Evolutionary conservation across 345 rosid species (phyloP).

Genomic region (Ricinus communis): DNA sequence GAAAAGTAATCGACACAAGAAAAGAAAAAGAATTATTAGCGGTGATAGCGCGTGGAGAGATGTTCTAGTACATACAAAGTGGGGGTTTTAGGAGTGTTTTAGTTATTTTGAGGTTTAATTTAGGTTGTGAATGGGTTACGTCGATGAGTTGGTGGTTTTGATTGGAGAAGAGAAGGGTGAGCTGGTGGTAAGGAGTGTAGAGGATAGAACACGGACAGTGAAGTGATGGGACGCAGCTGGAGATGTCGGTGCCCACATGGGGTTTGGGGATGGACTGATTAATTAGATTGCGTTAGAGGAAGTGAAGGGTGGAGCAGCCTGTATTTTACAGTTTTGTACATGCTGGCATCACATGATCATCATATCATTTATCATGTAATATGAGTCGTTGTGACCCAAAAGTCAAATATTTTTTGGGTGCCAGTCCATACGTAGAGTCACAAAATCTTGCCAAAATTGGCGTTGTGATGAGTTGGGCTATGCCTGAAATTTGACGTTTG

Average conservation of each 20-base stretch:
- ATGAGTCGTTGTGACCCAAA: no score
- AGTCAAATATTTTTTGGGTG: no score
- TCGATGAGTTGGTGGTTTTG: background rate
- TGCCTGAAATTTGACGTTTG: no score
- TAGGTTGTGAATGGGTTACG: no score
- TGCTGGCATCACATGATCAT: background rate
- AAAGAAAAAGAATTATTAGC: background rate
- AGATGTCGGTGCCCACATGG: slow-evolving; percentile 53
- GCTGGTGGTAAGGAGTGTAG: slow-evolving; percentile 9
- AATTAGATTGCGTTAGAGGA: background rate
- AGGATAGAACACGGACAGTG: slow-evolving; percentile 12
- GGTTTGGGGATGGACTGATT: no score
- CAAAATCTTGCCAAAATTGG: no score
- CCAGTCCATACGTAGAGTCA: no score
- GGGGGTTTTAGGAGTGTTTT: background rate
- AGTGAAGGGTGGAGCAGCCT: background rate
- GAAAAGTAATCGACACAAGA: no score
- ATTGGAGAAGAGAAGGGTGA: background rate
- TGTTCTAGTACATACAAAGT: background rate
- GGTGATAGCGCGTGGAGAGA: slow-evolving; percentile 29
- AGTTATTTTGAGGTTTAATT: background rate
- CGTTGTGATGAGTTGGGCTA: no score
- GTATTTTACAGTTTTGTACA: background rate
- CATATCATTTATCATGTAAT: no score
- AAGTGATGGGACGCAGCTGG: slow-evolving; percentile 35